Evolutionary conservation across 176 grass and related monocot species (phyloP), one percentile per base, ranked within the genome.

Genomic region (Zea mays): DNA sequence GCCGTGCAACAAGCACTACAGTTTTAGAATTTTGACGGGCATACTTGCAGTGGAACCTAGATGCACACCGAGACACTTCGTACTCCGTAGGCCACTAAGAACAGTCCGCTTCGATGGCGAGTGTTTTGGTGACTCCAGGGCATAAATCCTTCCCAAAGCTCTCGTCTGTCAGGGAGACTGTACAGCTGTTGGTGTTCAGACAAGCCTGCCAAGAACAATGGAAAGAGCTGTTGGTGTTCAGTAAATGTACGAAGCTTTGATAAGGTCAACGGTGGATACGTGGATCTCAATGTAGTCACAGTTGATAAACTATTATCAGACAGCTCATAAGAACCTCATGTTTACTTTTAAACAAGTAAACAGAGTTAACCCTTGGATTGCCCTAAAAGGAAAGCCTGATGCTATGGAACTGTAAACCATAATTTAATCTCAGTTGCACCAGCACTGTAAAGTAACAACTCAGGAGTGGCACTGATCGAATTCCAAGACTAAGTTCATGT

Each of bases 71-170:
- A 43, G 54, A 57, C 20, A 57, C n/a, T 27, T 27, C 27, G 27
- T 41, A 41, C 40, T 58, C 21, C 20, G n/a, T 6, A 72, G 44
- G 14, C 58, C 74, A 62, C 77, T 84, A 98, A 49, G 84, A 77
- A 62, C 95, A 94, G 64, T 83, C 82, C 14, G 83, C 95, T 83
- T 98, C 76, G 42, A 94, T 62, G 9, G 95, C 95, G 66, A 94
- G 89, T 77, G 87, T 83, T 82, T 92, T 98, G 36, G 75, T 78
- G 74, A 94, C 85, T 63, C 91, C 87, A 9, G 89, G 58, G 83
- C 95, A 98, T 13, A 79, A 37, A 65, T 90, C 87, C 54, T 89
- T 38, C 33, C 52, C 69, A 35, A 94, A 97, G 51, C 54, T 75
- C 51, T 86, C 71, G 10, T 97, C 69, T 48, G 90, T 84, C 42